Conservation (phyloP, 1,284 basidiomycete genomes). For the Lentinus polychrous region DNA sequence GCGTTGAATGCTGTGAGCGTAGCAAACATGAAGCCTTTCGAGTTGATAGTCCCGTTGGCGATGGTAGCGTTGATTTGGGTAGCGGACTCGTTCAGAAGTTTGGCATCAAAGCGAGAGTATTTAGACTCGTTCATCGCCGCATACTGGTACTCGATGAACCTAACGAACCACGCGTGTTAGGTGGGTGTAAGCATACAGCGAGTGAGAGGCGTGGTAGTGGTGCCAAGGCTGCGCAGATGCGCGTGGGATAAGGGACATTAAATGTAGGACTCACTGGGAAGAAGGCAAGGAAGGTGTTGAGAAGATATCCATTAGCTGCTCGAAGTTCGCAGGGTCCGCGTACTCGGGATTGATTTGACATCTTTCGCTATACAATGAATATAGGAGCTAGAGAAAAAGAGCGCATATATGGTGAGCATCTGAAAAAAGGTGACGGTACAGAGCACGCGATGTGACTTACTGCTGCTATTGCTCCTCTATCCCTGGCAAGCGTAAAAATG, state of each 20-base stretch:
- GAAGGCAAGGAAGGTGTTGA: constrained; percentile 45
- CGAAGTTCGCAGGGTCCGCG: constrained; percentile 54
- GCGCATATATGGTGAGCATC: background rate
- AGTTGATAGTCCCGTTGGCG: constrained; percentile 30
- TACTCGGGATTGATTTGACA: constrained; percentile 75
- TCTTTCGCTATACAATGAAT: constrained; percentile 61
- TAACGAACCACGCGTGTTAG: constrained; percentile 25
- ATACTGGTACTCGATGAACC: constrained; percentile 63
- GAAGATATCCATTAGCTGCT: constrained; percentile 78
- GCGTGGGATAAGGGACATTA: background rate
- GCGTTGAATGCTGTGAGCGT: constrained; percentile 64
- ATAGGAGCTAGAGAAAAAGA: constrained; percentile 52
- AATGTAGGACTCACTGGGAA: constrained; percentile 28
- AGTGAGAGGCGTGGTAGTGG: background rate
- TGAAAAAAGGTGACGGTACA: background rate
- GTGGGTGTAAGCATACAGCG: background rate
- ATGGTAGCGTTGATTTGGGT: constrained; percentile 45
- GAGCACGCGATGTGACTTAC: constrained; percentile 31
- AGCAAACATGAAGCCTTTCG: constrained; percentile 59
- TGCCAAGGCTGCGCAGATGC: background rate
- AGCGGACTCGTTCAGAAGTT: constrained; percentile 47
- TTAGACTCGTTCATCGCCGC: constrained; percentile 42
- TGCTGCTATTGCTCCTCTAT: constrained; percentile 73
- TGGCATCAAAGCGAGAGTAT: constrained; percentile 52
- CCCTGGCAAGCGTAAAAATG: constrained; percentile 74